These are phyloP conservation scores for Russula lepida DNA, from an alignment of 768 basidiomycete genomes.

Conservation along the genomic window DNA sequence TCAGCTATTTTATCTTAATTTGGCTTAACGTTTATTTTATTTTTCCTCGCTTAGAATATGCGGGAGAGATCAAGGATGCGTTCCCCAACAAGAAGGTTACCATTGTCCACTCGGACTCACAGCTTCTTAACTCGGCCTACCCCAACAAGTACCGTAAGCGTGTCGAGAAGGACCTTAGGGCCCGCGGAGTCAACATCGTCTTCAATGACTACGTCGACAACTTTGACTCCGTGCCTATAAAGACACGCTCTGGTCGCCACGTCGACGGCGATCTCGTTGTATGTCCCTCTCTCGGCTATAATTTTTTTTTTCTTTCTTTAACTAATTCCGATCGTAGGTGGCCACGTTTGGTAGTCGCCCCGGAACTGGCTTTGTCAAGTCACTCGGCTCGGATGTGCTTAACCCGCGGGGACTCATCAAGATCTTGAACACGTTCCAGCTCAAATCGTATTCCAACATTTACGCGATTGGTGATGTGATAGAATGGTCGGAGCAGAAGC, in stretches of 20 bases:
- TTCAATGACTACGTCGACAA: conserved; percentile 43
- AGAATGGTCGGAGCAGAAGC: conserved; percentile 58
- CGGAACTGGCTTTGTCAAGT: conserved; percentile 45
- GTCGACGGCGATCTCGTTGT: conserved; percentile 55
- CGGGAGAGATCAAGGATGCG: conserved; percentile 38
- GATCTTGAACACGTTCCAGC: conserved; percentile 49
- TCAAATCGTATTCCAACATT: conserved; percentile 41
- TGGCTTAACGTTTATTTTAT: background rate
- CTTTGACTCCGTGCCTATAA: conserved; percentile 32
- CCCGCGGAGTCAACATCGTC: conserved; percentile 42
- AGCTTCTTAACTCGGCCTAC: conserved; percentile 52
- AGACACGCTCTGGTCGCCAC: conserved; percentile 42
- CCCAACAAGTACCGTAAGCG: conserved; percentile 44
- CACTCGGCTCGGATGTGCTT: conserved; percentile 34
- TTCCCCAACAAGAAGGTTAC: conserved; percentile 46
- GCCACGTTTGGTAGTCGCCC: conserved; percentile 32
- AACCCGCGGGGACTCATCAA: conserved; percentile 38
- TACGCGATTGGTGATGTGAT: conserved; percentile 63
- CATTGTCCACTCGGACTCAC: conserved; percentile 46
- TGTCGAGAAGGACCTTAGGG: conserved; percentile 34
- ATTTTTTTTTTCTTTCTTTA: background rate
- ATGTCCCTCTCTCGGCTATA: conserved; percentile 21
- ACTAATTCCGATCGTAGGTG: conserved; percentile 22
- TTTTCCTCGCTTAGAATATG: conserved; percentile 30
- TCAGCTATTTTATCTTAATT: background rate